Evolutionary conservation across 2,329 filamentous ascomycete genomes (phyloP), one percentile per base, ranked within the genome.

Genomic region (Fusarium burgessii): DNA sequence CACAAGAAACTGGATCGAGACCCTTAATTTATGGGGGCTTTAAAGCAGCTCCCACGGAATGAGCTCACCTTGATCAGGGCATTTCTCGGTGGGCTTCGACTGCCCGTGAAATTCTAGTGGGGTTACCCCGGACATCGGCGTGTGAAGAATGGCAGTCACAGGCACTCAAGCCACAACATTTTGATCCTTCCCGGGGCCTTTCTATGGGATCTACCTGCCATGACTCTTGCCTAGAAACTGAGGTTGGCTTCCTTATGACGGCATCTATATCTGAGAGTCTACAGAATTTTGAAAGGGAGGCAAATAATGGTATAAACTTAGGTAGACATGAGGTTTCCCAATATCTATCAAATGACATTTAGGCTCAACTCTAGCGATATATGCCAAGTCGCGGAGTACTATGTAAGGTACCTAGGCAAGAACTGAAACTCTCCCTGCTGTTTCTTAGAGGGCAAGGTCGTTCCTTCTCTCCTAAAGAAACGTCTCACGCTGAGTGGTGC

Each of bases 101-200:
- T 64, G 61, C 51, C 38, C 17, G 52, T 70, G 63, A 62, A 56
- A 41, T 62, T 47, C 42, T 63, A 62, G 74, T 74, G 74, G 74
- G 62, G 65, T 65, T 76, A 76, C 74, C 74, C 74, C 74, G 74
- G 74, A 76, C 74, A 76, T 74, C 74, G 74, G 74, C 72, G 71
- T 51, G 62, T 62, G 55, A 58, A 63, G 46, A 70, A 64, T 58
- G 58, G 54, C 32, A 69, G 51, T 68, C 49, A 54, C 43, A 69
- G 36, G 62, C 62, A 41, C 41, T 59, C 33, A 61, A 62, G 60
- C 40, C 42, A 54, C 36, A 47, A 58, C 35, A 40, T 32, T 51
- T 54, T 52, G 56, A 54, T 42, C 36, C 36, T 45, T 60, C 32
- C 49, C n/a, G 40, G 50, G 32, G 9, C 17, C 36, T 32, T 35